Evolutionary conservation across 306 rosid species (phyloP), one percentile per base, ranked within the genome.

Genomic region (Trifolium subterraneum): DNA sequence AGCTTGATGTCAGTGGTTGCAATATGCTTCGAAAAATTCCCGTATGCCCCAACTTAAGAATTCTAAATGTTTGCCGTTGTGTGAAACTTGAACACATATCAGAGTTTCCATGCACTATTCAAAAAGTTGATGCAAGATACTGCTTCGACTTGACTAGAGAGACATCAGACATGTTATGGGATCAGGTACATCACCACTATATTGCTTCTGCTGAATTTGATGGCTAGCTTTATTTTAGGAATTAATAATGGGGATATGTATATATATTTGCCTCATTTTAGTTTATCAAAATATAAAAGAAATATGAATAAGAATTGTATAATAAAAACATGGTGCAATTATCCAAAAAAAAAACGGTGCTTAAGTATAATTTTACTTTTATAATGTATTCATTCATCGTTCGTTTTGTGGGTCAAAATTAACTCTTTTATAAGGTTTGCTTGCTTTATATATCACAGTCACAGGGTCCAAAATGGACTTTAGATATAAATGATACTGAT

Each of bases 91-190:
- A 54, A 22, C 51, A 80, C 2, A 68, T 80, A 12, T 56, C 76
- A 60, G 41, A 60, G 4, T 13, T 80, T 8, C 79, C 79, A 0
- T 11, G 71, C 11, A 35, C 9, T 11, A 8, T 50, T 35, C 12
- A 4, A 12, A 10, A 4, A 19, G 35, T 80, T 2, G 3, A 23
- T 15, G 83, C 71, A 73, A 27, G n/a, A 41, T 0, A 48, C 3
- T 73, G 79, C 56, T 2, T 0, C 13, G 16, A 20, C 0, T 68
- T 80, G 25, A 58, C 29, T 25, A 5, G 2, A 10, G 64, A 67
- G 33, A 67, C 83, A 6, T 8, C 25, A 13, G 16, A 16, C 60
- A 61, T n/a, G 25, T 10, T 79, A 56, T 73, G 75, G 75, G 0
- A 6, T 73, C 79, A 59, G 66, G 76, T 80, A 29, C 18, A 15